Base-by-base conservation (phyloP, 768 basidiomycete genomes). In the Serendipita sp. region DNA sequence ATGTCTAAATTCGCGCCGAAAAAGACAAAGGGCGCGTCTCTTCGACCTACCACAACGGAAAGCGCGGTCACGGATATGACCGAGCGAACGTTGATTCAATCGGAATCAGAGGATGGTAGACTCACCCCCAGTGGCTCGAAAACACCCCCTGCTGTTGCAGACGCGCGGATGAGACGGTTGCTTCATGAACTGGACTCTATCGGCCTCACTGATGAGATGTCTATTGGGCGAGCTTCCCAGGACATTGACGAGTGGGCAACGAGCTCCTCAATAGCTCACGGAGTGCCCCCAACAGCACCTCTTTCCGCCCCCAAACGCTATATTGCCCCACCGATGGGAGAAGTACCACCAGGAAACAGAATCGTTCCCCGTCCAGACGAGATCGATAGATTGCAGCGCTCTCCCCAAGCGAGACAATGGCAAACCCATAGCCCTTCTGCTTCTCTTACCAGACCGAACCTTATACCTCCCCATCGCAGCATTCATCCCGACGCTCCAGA, bases 131-230 rank as follows among this genome's bases (percentile, higher is more conserved):
- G 26, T 28, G 45, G 45, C 9, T 13, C 31, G 17, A 22, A n/a
- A n/a, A 28, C 45, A 20, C 53, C 53, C 11, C 22, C 30, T 24
- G 31, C 11, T 33, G 53, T 26, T 4, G 53, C 53, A 28, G 53
- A 58, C 30, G 53, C 53, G 22, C 53, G 53, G 9, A 58, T 58
- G 53, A 22, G 22, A n/a, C 22, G 53, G n/a, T 58, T 58, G 31
- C 30, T 58, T 9, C 22, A 58, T 33, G 53, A 58, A 58, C 22
- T 58, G 9, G 53, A 58, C 53, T 58, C 53, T 22, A 58, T 58
- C 28, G 45, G 45, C n/a, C 22, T 58, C 31, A 22, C 53, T n/a
- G 53, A 58, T n/a, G 53, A 58, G 11, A 58, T 58, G 53, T 24
- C 53, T 11, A 22, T 28, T 22, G 53, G 20, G 11, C 13, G 53